Conservation (phyloP, 1,284 basidiomycete genomes). For the Ganoderma meredithae region DNA sequence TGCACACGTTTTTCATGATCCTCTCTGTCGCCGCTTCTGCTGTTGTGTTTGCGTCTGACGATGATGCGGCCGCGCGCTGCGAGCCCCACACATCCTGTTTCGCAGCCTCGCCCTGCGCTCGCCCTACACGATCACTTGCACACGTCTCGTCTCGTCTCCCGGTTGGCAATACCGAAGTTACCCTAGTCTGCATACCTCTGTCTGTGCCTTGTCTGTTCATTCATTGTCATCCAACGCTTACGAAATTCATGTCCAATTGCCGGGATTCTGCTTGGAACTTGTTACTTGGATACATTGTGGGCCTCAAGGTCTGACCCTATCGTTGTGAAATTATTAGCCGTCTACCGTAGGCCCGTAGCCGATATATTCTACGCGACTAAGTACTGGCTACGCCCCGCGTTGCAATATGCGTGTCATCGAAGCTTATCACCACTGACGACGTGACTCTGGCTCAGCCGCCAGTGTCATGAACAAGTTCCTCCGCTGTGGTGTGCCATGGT, state of each 20-base stretch:
- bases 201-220: constrained; percentile 26
- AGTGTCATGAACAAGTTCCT: not conserved
- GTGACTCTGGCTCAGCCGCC: not conserved
- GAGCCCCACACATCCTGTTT: constrained; percentile 19
- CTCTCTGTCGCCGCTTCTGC: constrained; percentile 21
- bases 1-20: constrained; percentile 34
- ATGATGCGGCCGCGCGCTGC: constrained; percentile 10
- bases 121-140: constrained; percentile 1
- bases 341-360: no score
- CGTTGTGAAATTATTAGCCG: no score
- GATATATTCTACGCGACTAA: no score
- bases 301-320: not conserved
- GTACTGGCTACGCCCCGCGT: no score
- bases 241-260: constrained; percentile 38
- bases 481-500: not conserved
- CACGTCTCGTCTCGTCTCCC: constrained; percentile 14
- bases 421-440: not conserved
- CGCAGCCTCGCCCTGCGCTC: not conserved
- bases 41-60: constrained; percentile 29
- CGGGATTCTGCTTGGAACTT: constrained; percentile 25
- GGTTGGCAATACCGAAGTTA: constrained; percentile 43
- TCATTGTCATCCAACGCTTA: constrained; percentile 34
- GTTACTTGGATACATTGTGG: not conserved
- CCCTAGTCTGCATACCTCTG: constrained; percentile 45
- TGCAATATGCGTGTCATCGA: not conserved